Base-by-base conservation (phyloP, 441 rosid genomes). In the Kokia cookei region DNA sequence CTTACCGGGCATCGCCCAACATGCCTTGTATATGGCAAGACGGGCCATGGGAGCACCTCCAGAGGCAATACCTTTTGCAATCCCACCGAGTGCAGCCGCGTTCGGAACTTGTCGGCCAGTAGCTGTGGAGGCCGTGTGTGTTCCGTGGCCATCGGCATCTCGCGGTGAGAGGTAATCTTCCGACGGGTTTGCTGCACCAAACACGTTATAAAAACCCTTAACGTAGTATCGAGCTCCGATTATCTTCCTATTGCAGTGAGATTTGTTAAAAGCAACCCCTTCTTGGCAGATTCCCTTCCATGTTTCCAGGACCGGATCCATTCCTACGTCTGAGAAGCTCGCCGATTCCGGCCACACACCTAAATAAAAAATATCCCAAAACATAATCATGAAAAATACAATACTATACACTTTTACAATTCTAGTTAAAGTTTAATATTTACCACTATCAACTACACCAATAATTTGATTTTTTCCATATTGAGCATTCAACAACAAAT, bases 291-390 rank as follows among this genome's bases (percentile, higher is more conserved):
- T 82, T 79, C 98, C 98, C 55, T 82, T 92, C 97, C 98, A 94
- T 80, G 89, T 85, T 80, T 83, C 60, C 65, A 96, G 96, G 77
- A 90, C 73, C 14, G 93, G 82, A 57, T 87, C 90, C 94, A 92
- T 87, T 40, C 92, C 96, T 72, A 82, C 80, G 59, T 94, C 98
- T 26, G 76, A 78, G 71, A 94, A 94, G 58, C 98, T 92, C 63
- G 72, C 58, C 59, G 96, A 90, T 77, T 94, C 98, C 79, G 97
- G 98, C 98, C 98, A 92, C 79, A 89, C 84, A 40, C 98, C 97
- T 92, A 75, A 17, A 63, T 57, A 13, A 47, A 5, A 58, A 6
- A 35, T 17, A 14, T n/a, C 29, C 8, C 19, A 37, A 37, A 3
- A 6, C 37, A 32, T 32, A 32, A 32, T 32, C 37, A 32, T 32